Base-by-base conservation (phyloP, 371 early-diverging fungal species). In the Apophysomyces ossiformis region DNA sequence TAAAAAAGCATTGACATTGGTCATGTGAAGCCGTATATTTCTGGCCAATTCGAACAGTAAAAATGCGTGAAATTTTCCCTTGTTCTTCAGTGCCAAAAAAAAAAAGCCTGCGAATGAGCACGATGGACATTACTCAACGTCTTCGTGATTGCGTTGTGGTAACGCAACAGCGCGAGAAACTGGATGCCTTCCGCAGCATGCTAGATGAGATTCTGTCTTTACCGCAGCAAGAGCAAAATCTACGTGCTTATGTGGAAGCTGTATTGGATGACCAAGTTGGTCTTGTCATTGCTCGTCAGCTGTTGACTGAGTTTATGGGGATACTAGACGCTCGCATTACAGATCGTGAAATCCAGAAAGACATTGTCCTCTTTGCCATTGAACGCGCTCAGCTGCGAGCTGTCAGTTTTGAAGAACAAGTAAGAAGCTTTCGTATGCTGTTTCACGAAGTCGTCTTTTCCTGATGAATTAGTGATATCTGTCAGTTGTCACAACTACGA, bases 321-420 rank as follows among this genome's bases (percentile, higher is more conserved):
- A 70, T 70, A 12, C 74, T 84, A 21, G 70, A 76, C n/a, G 58
- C 69, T 1, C 70, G 74, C 21, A 73, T 81, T 32, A 72, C 75
- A 15, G 78, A 77, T 44, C 67, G 70, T 5, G 80, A 81, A 13
- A 66, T 73, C 7, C 78, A 86, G 73, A 85, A 85, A 60, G 73
- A 77, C n/a, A 71, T 88, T 9, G 73, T 87, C 35, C 68, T 75
- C 11, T 87, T 77, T 74, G 85, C 86, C 15, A 81, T 90, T 56
- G 85, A 85, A 0, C 81, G 75, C 47, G 82, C 90, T 21, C 86
- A 89, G 63, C 76, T 85, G 9, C 79, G 95, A 57, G 83, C 87
- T 13, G 93, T 93, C n/a, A 90, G 92, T 38, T 95, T 93, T 77
- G 95, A 95, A 72, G 95, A 95, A 70, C 92, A 92, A 83, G 95